Evolutionary conservation across 2,329 filamentous ascomycete species (phyloP).

Genomic region (Helotiales sp.): DNA sequence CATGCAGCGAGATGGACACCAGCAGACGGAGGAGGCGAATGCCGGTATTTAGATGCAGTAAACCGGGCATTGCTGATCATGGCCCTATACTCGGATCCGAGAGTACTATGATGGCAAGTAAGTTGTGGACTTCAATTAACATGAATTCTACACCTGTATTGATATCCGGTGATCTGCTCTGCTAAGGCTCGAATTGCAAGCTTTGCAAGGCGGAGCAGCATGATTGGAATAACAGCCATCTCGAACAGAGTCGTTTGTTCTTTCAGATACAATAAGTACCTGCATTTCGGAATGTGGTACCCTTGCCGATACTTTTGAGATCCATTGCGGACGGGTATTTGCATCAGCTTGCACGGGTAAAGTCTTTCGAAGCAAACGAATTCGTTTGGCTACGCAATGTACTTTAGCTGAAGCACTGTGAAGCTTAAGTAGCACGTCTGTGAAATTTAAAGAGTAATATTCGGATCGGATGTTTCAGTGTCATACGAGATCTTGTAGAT

Average conservation of each 20-base stretch:
- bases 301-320: neutral
- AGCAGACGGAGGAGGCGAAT: neutral
- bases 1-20: neutral
- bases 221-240: neutral
- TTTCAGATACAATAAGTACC: neutral
- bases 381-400: too few species aligned
- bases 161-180: neutral
- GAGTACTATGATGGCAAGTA: neutral
- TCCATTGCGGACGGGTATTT: neutral
- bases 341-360: neutral
- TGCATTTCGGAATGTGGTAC: neutral
- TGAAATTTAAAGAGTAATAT: too few species aligned
- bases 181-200: neutral
- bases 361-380: neutral
- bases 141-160: too few species aligned
- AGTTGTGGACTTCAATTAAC: neutral
- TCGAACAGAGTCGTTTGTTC: neutral
- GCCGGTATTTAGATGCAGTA: neutral
- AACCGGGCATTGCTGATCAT: neutral
- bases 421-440: too few species aligned
- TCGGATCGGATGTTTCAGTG: too few species aligned
- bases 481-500: too few species aligned
- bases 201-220: neutral
- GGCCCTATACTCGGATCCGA: neutral
- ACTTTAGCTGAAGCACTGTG: too few species aligned